Conservation (phyloP, 2,329 filamentous ascomycete genomes). For the Talaromyces sp. region DNA sequence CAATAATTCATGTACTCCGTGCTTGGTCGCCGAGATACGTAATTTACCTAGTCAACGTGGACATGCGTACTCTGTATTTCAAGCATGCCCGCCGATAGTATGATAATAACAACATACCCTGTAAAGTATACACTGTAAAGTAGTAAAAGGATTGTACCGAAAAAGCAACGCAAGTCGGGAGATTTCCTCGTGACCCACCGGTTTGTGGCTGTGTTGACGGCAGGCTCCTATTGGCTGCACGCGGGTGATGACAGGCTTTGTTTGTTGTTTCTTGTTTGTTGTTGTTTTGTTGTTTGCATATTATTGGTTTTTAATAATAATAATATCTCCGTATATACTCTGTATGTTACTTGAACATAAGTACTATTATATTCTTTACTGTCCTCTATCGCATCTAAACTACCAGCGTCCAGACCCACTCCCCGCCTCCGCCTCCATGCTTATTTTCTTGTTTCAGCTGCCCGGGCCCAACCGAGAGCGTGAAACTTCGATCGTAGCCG, state of each 20-base stretch:
- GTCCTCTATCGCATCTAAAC: too few species aligned
- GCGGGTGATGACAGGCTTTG: background rate
- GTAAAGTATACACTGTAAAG: too few species aligned
- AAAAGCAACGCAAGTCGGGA: background rate
- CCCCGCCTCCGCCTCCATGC: background rate
- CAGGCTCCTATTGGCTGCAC: slow-evolving; percentile 4
- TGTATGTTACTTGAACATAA: too few species aligned
- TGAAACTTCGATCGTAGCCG: background rate
- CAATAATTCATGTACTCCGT: too few species aligned
- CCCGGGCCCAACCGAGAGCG: background rate
- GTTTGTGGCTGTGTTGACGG: slow-evolving; percentile 9
- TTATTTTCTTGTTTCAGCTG: background rate
- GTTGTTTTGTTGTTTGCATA: background rate
- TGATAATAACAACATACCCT: too few species aligned
- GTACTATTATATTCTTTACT: too few species aligned
- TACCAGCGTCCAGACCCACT: background rate
- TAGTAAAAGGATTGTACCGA: background rate
- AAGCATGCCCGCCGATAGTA: too few species aligned
- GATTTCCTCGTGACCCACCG: slow-evolving; percentile 4
- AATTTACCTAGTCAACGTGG: too few species aligned
- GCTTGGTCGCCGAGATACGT: too few species aligned
- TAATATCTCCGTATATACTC: too few species aligned
- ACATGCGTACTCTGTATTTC: too few species aligned
- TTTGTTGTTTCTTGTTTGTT: background rate
- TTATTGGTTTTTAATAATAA: too few species aligned